phyloP scores from a whole-genome alignment of 2,329 filamentous ascomycete species.

The Dothistroma septosporum region DNA sequence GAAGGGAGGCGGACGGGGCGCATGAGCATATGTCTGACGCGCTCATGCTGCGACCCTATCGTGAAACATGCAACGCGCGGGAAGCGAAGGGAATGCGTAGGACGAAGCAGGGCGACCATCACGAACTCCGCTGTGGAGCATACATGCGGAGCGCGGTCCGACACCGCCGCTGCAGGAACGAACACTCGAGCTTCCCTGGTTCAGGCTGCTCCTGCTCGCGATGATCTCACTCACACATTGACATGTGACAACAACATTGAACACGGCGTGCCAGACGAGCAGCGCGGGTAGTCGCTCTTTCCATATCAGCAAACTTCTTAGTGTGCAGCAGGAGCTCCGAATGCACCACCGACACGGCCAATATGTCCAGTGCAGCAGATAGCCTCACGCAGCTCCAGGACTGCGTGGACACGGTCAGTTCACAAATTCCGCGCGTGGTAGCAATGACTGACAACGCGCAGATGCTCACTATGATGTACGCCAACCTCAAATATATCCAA shows the following conservation, averaged over 20 bases:
- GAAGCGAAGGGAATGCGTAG: not conserved
- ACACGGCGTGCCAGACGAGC: not conserved
- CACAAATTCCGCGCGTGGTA: not conserved
- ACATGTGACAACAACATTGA: not conserved
- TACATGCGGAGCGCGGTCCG: not conserved
- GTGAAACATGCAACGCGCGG: not conserved
- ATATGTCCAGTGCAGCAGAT: slow-evolving; percentile 42
- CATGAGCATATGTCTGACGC: slow-evolving; percentile 15
- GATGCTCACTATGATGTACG: slow-evolving; percentile 49
- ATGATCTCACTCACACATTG: not conserved
- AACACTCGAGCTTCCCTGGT: not conserved
- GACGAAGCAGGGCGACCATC: not conserved
- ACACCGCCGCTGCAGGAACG: not conserved
- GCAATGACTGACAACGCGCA: slow-evolving; percentile 22
- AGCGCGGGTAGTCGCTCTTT: not conserved
- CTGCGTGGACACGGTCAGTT: slow-evolving; percentile 69
- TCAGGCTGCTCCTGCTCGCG: not conserved
- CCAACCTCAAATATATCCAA: slow-evolving; percentile 43
- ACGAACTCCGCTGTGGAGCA: not conserved
- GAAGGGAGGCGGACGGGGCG: slow-evolving; percentile 12
- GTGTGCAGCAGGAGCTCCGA: not conserved
- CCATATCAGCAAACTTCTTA: not conserved
- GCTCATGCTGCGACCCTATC: slow-evolving; percentile 19
- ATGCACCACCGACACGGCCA: slow-evolving; percentile 2
- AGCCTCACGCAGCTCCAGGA: slow-evolving; percentile 80